Evolutionary conservation across 345 rosid genomes (phyloP), one percentile per base, ranked within the genome.

Genomic region (Alliaria petiolata): DNA sequence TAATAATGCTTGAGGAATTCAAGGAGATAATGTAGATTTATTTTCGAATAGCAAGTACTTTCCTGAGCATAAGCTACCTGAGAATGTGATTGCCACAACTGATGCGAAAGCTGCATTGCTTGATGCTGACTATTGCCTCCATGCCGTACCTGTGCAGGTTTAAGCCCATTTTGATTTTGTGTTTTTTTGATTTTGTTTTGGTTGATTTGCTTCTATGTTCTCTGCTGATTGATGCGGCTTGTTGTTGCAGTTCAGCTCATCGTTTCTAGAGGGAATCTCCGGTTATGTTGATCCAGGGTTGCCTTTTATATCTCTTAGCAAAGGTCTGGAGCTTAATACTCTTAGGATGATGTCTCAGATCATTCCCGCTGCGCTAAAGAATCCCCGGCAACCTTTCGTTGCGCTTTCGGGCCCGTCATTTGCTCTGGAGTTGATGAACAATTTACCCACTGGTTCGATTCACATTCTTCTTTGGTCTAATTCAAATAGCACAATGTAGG

Each of bases 71-170:
- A 83, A 80, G 81, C 78, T 92, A 50, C 98, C 98, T 5, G 82
- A 83, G 55, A 92, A 92, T 71, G 87, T 92, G 70, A 83, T 79
- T 62, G 95, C 98, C 39, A 85, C 96, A 4, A 84, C 86, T 17
- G 90, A 90, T 80, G 91, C 90, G 4, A 84, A 81, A 83, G 42
- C 79, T 39, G 98, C 98, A 59, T 75, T 92, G 80, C 81, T 81
- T 75, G 85, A 78, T 71, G 90, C 96, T 42, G 96, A 90, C 78
- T 92, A 85, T 50, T 92, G 96, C 76, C 89, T 90, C 19, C 96
- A 90, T 71, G 96, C 98, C 3, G 91, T 89, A 20, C 98, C 98
- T 25, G 98, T 92, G 36, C 98, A 89, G 98, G 96, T 92, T 62
- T 16, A 6, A 30, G 7, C 44, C 17, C 2, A n/a, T n/a, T n/a